Evolutionary conservation across 108 stramenopile species (phyloP).

Genomic region (Stephanodiscus minutulus): DNA sequence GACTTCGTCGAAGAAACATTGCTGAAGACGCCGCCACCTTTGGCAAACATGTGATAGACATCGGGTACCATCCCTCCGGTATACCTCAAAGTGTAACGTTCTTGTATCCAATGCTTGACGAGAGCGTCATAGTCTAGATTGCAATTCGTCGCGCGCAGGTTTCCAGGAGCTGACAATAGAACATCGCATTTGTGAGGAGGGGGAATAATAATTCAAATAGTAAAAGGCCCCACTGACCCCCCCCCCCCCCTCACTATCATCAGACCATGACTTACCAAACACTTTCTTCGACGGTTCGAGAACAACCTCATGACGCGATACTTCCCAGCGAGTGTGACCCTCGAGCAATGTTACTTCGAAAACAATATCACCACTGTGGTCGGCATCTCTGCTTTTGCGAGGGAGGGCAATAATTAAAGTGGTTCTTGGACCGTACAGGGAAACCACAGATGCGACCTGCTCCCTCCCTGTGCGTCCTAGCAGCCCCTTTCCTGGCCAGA

Average conservation of each 20-base stretch:
- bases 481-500: slow-evolving; percentile 91
- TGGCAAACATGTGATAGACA: slow-evolving; percentile 88
- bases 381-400: slow-evolving; percentile 54
- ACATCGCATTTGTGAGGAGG: background rate
- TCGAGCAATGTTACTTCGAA: slow-evolving; percentile 66
- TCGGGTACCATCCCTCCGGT: slow-evolving; percentile 87
- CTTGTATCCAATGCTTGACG: slow-evolving; percentile 85
- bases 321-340: slow-evolving; percentile 58
- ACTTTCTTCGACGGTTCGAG: slow-evolving; percentile 64
- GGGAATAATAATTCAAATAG: background rate
- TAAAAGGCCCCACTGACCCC: background rate
- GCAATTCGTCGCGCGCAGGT: slow-evolving; percentile 90
- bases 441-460: slow-evolving; percentile 87
- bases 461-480: slow-evolving; percentile 88
- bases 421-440: slow-evolving; percentile 91
- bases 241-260: background rate
- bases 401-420: slow-evolving; percentile 86
- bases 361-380: slow-evolving; percentile 44
- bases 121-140: slow-evolving; percentile 84
- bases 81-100: slow-evolving; percentile 92
- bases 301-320: slow-evolving; percentile 44
- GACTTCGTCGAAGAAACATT: slow-evolving; percentile 89
- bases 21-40: slow-evolving; percentile 87
- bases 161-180: slow-evolving; percentile 82
- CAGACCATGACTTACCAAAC: slow-evolving; percentile 35